These are phyloP conservation scores for Paraphysoderma sedebokerense DNA, from an alignment of 371 early-diverging fungal genomes.

Conservation along the genomic window DNA sequence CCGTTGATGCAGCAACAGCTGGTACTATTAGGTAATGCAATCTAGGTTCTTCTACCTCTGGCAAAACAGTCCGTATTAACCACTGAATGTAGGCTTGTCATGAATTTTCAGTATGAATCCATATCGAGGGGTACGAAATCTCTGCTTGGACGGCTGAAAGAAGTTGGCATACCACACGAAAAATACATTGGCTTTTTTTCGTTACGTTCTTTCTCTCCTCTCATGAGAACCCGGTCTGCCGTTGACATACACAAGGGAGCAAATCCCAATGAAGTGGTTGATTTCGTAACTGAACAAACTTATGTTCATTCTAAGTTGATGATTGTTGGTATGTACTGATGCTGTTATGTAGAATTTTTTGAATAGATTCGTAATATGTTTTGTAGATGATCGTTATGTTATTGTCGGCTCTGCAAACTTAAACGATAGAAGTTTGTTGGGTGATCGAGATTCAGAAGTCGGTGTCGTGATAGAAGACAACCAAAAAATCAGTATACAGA, in stretches of 20 bases:
- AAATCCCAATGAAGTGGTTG: constrained; percentile 9
- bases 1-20: constrained; percentile 53
- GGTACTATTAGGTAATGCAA: constrained; percentile 38
- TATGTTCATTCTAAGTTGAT: constrained; percentile 85
- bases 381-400: constrained; percentile 63
- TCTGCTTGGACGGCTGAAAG: constrained; percentile 36
- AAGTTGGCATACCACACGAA: constrained; percentile 45
- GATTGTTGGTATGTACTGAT: too few species aligned
- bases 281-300: constrained; percentile 59
- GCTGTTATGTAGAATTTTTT: too few species aligned
- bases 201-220: constrained; percentile 34
- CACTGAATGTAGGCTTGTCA: constrained; percentile 31
- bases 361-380: too few species aligned
- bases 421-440: constrained; percentile 75
- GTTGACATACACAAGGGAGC: constrained; percentile 4
- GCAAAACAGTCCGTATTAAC: neutral
- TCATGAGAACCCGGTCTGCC: neutral
- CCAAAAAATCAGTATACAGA: constrained; percentile 37
- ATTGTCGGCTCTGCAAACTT: constrained; percentile 67
- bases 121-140: constrained; percentile 61
- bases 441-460: constrained; percentile 80
- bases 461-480: constrained; percentile 70
- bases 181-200: constrained; percentile 58
- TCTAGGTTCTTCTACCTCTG: neutral
- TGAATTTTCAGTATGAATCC: constrained; percentile 71